A percentile compares a stretch with the other conserved stretches of the same genome.
These are phyloP conservation scores for Alternaria sp. DNA, from an alignment of 2,329 filamentous ascomycete genomes.

Conservation along the genomic window DNA sequence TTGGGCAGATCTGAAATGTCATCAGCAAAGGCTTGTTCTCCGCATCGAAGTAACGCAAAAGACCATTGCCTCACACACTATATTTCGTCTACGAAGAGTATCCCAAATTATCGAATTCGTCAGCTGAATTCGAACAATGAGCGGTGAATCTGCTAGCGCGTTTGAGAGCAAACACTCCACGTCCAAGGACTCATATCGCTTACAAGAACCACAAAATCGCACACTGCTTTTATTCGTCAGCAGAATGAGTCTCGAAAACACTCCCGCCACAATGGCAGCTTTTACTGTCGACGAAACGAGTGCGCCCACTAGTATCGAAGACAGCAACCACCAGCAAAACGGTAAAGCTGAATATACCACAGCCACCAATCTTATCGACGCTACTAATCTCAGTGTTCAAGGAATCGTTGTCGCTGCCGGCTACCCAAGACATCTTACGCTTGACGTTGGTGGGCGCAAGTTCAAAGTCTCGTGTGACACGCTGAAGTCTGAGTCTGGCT, in stretches of 20 bases:
- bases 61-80: background rate
- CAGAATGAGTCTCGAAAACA: background rate
- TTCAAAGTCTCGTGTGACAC: slow-evolving; percentile 19
- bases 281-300: background rate
- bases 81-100: background rate
- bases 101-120: background rate
- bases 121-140: background rate
- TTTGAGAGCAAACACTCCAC: background rate
- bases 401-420: background rate
- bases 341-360: background rate
- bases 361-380: background rate
- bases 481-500: slow-evolving; percentile 18
- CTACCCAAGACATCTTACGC: slow-evolving; percentile 19
- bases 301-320: background rate
- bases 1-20: background rate
- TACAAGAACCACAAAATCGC: background rate
- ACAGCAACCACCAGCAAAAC: background rate
- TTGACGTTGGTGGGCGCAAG: slow-evolving; percentile 26
- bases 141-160: background rate
- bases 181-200: background rate
- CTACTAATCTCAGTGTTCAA: background rate
- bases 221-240: background rate
- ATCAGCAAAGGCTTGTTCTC: background rate
- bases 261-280: background rate
- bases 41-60: background rate